Evolutionary conservation across 2,329 filamentous ascomycete genomes (phyloP), one percentile per base, ranked within the genome.

Genomic region (Aspergillus brasiliensis): DNA sequence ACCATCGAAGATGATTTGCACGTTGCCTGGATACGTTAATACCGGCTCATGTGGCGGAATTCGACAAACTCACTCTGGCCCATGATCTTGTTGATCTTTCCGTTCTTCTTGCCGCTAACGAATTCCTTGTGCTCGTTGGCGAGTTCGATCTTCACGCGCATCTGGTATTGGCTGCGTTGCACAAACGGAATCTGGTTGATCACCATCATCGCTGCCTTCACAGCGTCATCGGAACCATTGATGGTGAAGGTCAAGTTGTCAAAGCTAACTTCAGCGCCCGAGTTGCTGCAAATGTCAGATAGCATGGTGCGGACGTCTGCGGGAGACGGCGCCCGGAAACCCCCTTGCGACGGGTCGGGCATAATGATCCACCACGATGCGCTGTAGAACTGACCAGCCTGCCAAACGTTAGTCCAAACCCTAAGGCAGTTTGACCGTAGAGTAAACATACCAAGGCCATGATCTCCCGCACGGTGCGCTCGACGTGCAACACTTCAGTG

Each of bases 71-170:
- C 77, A 86, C 93, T 97, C 78, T 98, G 94, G 23, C 94, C 95
- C 95, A 99, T 99, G 72, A 99, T 99, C 83, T 99, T 99, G 84
- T 99, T 99, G 78, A 99, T 99, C 81, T 99, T 99, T 78, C 95
- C 95, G 71, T 99, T 99, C 83, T 99, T 99, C 84, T 99, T 99
- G 68, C 95, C 95, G 69, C 93, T 97, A 59, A 99, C 95, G 74
- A 99, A 99, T 73, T 99, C 95, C 78, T 99, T 99, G 82, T 99
- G 95, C 80, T 99, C 95, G 73, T 98, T 98, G 71, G 95, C 95
- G 58, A 99, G 88, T 81, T 99, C 95, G 64, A 99, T 96, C 82
- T 98, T 98, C 73, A 99, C 94, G 58, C 93, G 88, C 74, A 99
- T 96, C 74, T 96, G 93, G 71, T 96, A 96, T 67, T 91, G 91